These are phyloP conservation scores for Monosporozyma servazzii DNA, from an alignment of 805 yeast species.

Conservation along the genomic window DNA sequence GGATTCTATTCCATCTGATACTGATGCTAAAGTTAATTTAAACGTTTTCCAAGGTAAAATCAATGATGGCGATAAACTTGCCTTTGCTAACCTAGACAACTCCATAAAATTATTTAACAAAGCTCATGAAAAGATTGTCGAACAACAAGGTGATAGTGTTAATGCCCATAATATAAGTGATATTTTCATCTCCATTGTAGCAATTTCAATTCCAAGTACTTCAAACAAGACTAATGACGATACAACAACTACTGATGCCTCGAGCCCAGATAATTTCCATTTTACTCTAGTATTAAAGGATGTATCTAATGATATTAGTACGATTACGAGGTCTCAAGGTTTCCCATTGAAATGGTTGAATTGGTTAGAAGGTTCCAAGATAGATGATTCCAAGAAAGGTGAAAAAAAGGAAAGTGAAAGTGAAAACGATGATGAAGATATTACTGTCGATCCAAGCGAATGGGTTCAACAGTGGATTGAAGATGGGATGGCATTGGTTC, in stretches of 20 bases:
- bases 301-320: constrained; percentile 63
- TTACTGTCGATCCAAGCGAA: constrained; percentile 64
- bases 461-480: constrained; percentile 78
- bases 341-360: constrained; percentile 84
- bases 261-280: constrained; percentile 47
- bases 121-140: constrained; percentile 24
- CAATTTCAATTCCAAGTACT: constrained; percentile 33
- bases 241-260: constrained; percentile 31
- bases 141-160: constrained; percentile 16
- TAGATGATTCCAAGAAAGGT: constrained; percentile 5
- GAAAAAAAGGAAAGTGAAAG: not conserved
- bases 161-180: constrained; percentile 37
- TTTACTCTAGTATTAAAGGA: constrained; percentile 74
- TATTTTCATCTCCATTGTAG: constrained; percentile 62
- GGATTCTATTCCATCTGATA: constrained; percentile 7
- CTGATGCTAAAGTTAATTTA: constrained; percentile 27
- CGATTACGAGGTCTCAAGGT: constrained; percentile 75
- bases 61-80: constrained; percentile 79
- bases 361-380: constrained; percentile 52
- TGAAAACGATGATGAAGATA: constrained; percentile 26
- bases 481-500: constrained; percentile 65
- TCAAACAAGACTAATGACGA: constrained; percentile 13
- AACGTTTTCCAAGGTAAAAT: constrained; percentile 68
- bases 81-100: constrained; percentile 77
- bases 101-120: constrained; percentile 41